Base-by-base conservation (phyloP, 305 asterid species). In the Striga hermonthica region DNA sequence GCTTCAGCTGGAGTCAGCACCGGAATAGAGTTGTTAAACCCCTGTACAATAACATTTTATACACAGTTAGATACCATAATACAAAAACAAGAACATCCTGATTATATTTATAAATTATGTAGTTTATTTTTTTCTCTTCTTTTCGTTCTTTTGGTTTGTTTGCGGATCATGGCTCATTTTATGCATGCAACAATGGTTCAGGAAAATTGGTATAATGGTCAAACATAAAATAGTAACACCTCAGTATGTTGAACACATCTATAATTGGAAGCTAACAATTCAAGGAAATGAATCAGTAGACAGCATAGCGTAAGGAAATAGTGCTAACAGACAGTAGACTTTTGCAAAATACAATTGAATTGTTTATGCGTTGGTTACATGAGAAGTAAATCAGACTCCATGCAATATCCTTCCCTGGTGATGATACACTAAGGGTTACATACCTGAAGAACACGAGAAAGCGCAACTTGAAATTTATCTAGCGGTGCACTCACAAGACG, bases 1-100 rank as follows among this genome's bases (percentile, higher is more conserved):
- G 93, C 93, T 85, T 93, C 99, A 71, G 95, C 90, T 31, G 99
- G 95, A 75, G 97, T 79, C 64, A 93, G 81, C 72, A 86, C 75
- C n/a, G 84, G 87, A 67, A 83, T 66, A 74, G 86, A 84, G 67
- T 80, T 77, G 71, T 87, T 75, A 56, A 84, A 76, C 70, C 92
- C 97, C 99, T 93, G 81, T 44, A 49, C 11, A 68, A 66, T 61
- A 60, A 71, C 66, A 72, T 76, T 76, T 65, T 45, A 61, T 79
- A 74, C 56, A 53, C 31, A 9, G 37, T 70, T 35, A 70, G 73
- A 67, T 53, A 54, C 38, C 28, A 65, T 47, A 62, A 64, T 60
- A 50, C 14, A 66, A 67, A 72, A 44, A 36, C 16, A 47, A 35
- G 57, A 49, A 13, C 36, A 38, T 28, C 58, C 50, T 56, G 54